A percentile compares a stretch with the other conserved stretches of the same genome.
Conservation (phyloP, 2,329 filamentous ascomycete genomes). For the Colletotrichum echinochloae region DNA sequence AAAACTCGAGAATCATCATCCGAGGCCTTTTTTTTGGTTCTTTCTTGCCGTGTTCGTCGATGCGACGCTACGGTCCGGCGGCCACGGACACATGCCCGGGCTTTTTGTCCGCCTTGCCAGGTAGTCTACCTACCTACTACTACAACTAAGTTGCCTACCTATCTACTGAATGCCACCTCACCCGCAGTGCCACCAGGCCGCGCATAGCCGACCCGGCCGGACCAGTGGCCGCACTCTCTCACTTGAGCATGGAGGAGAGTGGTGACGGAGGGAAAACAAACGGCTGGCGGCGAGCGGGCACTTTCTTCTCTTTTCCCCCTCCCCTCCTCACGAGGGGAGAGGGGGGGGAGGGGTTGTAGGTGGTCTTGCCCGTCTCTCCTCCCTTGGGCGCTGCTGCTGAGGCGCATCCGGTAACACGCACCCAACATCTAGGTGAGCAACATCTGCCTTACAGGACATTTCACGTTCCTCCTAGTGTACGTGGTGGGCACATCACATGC, state of each 20-base stretch:
- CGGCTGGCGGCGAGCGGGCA: neutral
- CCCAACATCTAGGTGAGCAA: neutral
- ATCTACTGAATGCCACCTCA: no score
- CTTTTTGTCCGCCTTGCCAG: no score
- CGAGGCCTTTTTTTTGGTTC: neutral
- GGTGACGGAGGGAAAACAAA: neutral
- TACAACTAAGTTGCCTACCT: no score
- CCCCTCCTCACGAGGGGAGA: no score
- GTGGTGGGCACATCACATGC: no score
- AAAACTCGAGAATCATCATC: neutral
- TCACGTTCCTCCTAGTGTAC: neutral
- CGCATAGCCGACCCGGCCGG: slow-evolving; percentile 29
- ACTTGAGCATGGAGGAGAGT: neutral
- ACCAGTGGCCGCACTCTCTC: slow-evolving; percentile 11
- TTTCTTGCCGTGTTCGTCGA: neutral
- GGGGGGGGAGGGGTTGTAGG: no score
- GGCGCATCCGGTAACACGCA: neutral
- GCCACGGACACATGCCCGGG: neutral
- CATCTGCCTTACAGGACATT: neutral
- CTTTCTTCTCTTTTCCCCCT: neutral
- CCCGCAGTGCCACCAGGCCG: neutral
- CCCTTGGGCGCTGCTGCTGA: neutral
- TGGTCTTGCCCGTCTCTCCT: neutral
- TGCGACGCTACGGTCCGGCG: slow-evolving; percentile 2
- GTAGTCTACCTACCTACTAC: no score